Evolutionary conservation across 2,329 filamentous ascomycete species (phyloP).

Genomic region (Pseudogymnoascus sp.): DNA sequence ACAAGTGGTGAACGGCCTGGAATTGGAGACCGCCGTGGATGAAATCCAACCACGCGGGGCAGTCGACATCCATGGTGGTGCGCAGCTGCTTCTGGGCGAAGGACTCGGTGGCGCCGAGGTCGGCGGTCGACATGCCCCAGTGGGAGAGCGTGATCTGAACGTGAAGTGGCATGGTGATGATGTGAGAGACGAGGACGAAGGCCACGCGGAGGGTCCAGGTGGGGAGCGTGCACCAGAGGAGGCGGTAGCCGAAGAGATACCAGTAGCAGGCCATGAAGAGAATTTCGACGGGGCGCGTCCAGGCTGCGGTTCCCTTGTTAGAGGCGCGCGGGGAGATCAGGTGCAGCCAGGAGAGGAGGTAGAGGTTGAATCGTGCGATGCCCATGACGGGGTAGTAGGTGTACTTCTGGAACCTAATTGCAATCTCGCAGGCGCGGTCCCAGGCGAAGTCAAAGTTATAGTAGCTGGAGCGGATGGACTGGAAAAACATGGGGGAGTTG

Average conservation of each 20-base stretch:
- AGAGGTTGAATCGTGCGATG: conserved; percentile 65
- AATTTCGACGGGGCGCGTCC: conserved; percentile 60
- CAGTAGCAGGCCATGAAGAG: conserved; percentile 55
- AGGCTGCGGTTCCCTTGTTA: conserved; percentile 50
- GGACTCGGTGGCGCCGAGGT: conserved; percentile 55
- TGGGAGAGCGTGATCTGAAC: conserved; percentile 65
- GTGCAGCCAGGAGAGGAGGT: conserved; percentile 58
- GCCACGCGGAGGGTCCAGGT: conserved; percentile 47
- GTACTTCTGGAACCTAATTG: conserved; percentile 54
- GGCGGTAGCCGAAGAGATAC: conserved; percentile 59
- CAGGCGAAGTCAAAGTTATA: conserved; percentile 55
- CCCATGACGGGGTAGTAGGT: conserved; percentile 62
- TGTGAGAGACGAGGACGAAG: conserved; percentile 57
- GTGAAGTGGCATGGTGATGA: conserved; percentile 59
- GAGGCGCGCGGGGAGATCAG: conserved; percentile 48
- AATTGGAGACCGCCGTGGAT: conserved; percentile 66
- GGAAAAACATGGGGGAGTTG: conserved; percentile 56
- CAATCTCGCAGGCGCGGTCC: conserved; percentile 49
- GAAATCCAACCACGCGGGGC: conserved; percentile 63
- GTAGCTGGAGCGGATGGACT: conserved; percentile 53
- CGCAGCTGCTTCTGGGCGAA: conserved; percentile 62
- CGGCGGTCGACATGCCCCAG: conserved; percentile 62
- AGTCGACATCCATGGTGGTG: conserved; percentile 68
- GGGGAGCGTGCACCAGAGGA: conserved; percentile 52
- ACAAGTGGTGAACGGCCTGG: conserved; percentile 63